phyloP scores from a whole-genome alignment of 352 stramenopile genomes.

The Blastocystis sp. region DNA sequence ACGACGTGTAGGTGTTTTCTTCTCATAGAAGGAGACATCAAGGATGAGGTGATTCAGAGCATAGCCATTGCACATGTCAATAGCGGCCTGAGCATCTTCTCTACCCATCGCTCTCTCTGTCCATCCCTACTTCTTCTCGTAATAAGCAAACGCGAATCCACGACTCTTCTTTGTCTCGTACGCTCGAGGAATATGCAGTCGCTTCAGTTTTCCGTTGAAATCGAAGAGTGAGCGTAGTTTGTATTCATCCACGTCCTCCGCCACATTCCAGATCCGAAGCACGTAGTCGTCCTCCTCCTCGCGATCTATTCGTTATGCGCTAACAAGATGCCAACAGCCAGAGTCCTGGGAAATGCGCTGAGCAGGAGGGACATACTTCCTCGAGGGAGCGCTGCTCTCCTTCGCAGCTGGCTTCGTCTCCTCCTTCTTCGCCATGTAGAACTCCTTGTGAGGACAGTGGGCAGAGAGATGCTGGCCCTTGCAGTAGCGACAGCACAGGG shows the following conservation, averaged over 20 bases:
- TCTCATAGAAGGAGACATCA: not conserved
- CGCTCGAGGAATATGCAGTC: not conserved
- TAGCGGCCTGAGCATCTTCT: not conserved
- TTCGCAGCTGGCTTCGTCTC: not conserved
- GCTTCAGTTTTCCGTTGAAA: not conserved
- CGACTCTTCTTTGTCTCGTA: constrained; percentile 26
- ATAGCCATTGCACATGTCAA: constrained; percentile 43
- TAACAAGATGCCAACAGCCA: not conserved
- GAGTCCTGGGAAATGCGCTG: not conserved
- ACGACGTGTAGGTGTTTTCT: not conserved
- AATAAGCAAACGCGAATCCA: constrained; percentile 31
- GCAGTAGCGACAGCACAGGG: not conserved
- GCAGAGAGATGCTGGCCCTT: constrained; percentile 35
- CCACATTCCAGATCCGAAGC: constrained; percentile 10
- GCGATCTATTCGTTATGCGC: not conserved
- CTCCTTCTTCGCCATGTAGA: not conserved
- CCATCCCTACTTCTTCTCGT: not conserved
- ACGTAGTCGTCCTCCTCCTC: constrained; percentile 11
- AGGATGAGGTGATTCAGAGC: constrained; percentile 53
- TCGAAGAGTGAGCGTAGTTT: not conserved
- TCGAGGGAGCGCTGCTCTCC: not conserved
- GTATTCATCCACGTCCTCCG: not conserved
- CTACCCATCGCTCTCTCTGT: not conserved
- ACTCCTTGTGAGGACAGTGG: constrained; percentile 10
- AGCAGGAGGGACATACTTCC: not conserved